These are phyloP conservation scores for Apiospora arundinis DNA, from an alignment of 2,329 filamentous ascomycete species.

Conservation along the genomic window DNA sequence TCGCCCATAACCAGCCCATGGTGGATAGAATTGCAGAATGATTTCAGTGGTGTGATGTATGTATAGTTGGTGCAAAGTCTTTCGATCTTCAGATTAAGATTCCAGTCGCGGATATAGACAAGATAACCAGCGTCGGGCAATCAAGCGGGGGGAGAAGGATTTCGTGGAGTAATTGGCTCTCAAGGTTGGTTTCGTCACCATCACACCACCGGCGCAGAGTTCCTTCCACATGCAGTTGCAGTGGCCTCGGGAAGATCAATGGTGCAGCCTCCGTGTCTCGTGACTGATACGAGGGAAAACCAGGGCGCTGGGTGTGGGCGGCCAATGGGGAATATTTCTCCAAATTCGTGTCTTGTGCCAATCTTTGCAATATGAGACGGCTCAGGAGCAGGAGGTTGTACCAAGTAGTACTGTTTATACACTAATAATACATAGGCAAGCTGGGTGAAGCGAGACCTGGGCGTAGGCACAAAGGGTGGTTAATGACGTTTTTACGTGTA, in stretches of 20 bases:
- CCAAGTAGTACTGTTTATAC: not conserved
- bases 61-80: not conserved
- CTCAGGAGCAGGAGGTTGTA: not conserved
- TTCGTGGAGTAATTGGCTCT: slow-evolving; percentile 6
- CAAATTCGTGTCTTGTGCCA: slow-evolving; percentile 1
- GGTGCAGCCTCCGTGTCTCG: slow-evolving; percentile 5
- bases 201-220: slow-evolving; percentile 5
- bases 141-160: not conserved
- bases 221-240: not conserved
- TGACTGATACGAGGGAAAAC: not conserved
- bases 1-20: slow-evolving; percentile 71
- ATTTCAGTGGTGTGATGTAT: not conserved
- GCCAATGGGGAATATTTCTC: slow-evolving; percentile 6
- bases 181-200: slow-evolving; percentile 1
- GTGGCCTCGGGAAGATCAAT: not conserved
- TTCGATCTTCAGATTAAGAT: not conserved
- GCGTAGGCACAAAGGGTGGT: not conserved
- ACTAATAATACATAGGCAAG: slow-evolving; percentile 1
- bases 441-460: not conserved
- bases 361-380: not conserved
- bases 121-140: slow-evolving; percentile 27
- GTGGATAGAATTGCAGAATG: not conserved
- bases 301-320: not conserved
- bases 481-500: not conserved
- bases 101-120: slow-evolving; percentile 19